Evolutionary conservation across 495 filamentous ascomycete genomes (phyloP), one percentile per base, ranked within the genome.

Genomic region (Talaromyces adpressus): DNA sequence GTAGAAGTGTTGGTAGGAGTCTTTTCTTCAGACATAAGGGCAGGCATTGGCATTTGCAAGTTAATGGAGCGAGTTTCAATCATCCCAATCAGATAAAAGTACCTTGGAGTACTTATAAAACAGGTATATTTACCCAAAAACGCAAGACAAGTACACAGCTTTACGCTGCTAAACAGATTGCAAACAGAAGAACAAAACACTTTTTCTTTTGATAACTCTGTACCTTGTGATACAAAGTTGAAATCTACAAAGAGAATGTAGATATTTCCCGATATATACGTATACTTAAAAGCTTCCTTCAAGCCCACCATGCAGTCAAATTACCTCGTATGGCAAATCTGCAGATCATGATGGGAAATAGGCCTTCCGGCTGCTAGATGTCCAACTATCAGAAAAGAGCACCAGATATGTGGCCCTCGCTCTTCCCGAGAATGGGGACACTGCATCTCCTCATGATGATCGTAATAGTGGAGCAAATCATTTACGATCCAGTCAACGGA

Each of bases 11-110:
- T 49, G 8, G 39, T 11, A 22, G 60, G 27, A 23, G 3, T 62
- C 47, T 62, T 62, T 34, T 62, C 47, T 53, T 52, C 60, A 6
- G 60, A 32, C 60, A 62, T 62, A 4, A 51, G 41, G 23, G 45
- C 41, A 14, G 51, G 51, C 25, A 58, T 58, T 20, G 56, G 56
- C 16, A 36, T 34, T 59, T 34, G 57, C 57, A 58, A 20, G 29
- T 7, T 58, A 14, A 39, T 39, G 18, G 12, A 41, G 57, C 22
- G 23, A 5, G 51, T 54, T 23, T 54, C 51, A 16, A 54, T 54
- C 20, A 54, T 27, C 29, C 51, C 51, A 54, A 52, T 41, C n/a
- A 54, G 11, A 29, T 14, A 3, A 16, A 23, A 23, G 51, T 54
- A 54, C 51, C 20, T 29, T 16, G 14, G 11, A 54, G 51, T 54